Evolutionary conservation across 805 yeast genomes (phyloP), one percentile per base, ranked within the genome.

Genomic region (Ogataea populi-albae): DNA sequence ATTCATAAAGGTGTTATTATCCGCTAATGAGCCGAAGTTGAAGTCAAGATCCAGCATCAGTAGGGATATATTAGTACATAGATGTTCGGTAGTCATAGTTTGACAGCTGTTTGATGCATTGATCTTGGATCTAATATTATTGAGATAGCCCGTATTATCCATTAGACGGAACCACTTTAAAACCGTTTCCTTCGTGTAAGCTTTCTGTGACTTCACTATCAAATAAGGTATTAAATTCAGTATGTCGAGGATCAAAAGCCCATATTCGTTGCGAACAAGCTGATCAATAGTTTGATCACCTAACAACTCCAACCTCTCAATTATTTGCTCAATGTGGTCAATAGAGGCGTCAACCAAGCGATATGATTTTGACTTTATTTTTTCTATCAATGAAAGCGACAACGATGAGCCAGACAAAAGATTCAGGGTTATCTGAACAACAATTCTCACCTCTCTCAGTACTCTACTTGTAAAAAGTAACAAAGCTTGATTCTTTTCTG

Each of bases 21-120:
- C 57, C 19, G 64, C 59, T 15, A 72, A 53, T 1, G 69, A 53
- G 12, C 70, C 73, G 33, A 61, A 64, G 22, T 72, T 65, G 23
- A 70, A 67, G 27, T 78, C 74, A 39, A 81, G 59, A 34, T 85
- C 86, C 17, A 84, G 51, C 24, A 81, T 56, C 18, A 76, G 50
- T 7, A 83, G 47, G 3, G 81, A 67, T 1, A 72, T 61, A 2
- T 77, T 52, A 1, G 81, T 71, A 3, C 65, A 46, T 12, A 81
- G 59, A 1, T 74, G 65, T 42, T 71, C 69, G 4, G 79, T 56
- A 46, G 62, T 53, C 4, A 33, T 3, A 11, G 23, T 30, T 11
- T 30, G 33, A n/a, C 41, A 56, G 42, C 11, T 57, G 16, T 35
- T 33, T 10, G 31, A 30, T 8, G 57, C 41, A 15, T 47, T 48